Base-by-base conservation (phyloP, 495 filamentous ascomycete genomes). In the Talaromyces nanjingensis region DNA sequence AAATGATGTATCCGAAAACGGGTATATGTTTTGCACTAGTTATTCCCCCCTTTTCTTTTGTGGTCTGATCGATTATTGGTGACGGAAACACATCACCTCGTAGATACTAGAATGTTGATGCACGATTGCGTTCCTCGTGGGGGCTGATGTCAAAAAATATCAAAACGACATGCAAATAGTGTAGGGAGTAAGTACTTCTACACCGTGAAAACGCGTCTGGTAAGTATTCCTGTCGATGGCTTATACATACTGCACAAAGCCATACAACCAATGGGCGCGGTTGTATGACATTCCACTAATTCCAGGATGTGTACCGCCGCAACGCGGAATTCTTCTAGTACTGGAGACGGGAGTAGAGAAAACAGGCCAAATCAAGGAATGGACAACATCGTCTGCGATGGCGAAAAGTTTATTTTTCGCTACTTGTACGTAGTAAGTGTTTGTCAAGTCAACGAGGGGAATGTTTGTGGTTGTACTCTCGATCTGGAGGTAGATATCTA, bases 51-150 rank as follows among this genome's bases (percentile, higher is more conserved):
- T 45, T 45, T 45, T 45, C 42, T 45, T 45, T 9, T 45, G 16
- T 45, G 42, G 14, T 49, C n/a, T 9, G 45, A 49, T 49, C 45
- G 45, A 49, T 49, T 27, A 27, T 25, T 25, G 25, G 25, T 5
- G 42, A 16, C 42, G 42, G 42, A 18, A 47, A n/a, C 42, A 18
- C 4, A 7, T 37, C 8, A 12, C 8, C 11, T 37, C 1, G n/a
- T 2, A n/a, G n/a, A n/a, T n/a, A n/a, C n/a, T n/a, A n/a, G n/a
- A 24, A 24, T 24, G 22, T 24, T 18, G 4, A 47, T 18, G 42
- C 42, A 47, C 6, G 45, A n/a, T 33, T 59, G 31, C 56, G 57
- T 59, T 59, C 29, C 57, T 59, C 57, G 57, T 59, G 57, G 31
- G 56, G 57, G 57, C 33, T 59, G 57, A 42, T 42, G 33, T 12